These are phyloP conservation scores for Serendipita indica DNA, from an alignment of 768 basidiomycete genomes.

Conservation along the genomic window DNA sequence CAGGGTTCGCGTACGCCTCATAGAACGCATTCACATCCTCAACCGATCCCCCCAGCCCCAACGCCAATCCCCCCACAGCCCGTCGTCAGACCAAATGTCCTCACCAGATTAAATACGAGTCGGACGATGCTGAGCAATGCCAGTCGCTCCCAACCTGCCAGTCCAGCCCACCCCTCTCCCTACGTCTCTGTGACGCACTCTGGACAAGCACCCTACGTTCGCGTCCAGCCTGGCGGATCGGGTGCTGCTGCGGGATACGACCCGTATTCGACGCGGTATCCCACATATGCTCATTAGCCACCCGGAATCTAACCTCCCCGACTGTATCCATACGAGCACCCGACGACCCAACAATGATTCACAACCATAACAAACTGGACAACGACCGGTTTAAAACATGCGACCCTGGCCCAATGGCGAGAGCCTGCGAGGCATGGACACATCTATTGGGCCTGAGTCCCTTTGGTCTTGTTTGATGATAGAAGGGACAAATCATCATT, in stretches of 20 bases:
- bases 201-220: not conserved
- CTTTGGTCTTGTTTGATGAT: too few species aligned
- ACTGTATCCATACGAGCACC: too few species aligned
- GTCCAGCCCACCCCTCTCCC: not conserved
- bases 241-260: not conserved
- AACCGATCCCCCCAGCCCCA: not conserved
- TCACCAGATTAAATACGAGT: not conserved
- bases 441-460: too few species aligned
- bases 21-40: not conserved
- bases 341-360: too few species aligned
- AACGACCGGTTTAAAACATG: too few species aligned
- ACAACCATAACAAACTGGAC: too few species aligned
- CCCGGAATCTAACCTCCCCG: too few species aligned
- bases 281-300: not conserved
- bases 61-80: not conserved
- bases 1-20: constrained; percentile 5
- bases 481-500: too few species aligned
- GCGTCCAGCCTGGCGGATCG: not conserved
- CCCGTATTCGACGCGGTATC: constrained; percentile 1
- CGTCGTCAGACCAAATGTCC: not conserved
- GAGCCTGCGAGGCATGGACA: too few species aligned
- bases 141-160: constrained; percentile 6
- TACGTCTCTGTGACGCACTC: not conserved
- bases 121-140: not conserved
- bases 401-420: too few species aligned